These are phyloP conservation scores for Tetradesmus obliquus DNA, from an alignment of 139 green algal species.

Conservation along the genomic window DNA sequence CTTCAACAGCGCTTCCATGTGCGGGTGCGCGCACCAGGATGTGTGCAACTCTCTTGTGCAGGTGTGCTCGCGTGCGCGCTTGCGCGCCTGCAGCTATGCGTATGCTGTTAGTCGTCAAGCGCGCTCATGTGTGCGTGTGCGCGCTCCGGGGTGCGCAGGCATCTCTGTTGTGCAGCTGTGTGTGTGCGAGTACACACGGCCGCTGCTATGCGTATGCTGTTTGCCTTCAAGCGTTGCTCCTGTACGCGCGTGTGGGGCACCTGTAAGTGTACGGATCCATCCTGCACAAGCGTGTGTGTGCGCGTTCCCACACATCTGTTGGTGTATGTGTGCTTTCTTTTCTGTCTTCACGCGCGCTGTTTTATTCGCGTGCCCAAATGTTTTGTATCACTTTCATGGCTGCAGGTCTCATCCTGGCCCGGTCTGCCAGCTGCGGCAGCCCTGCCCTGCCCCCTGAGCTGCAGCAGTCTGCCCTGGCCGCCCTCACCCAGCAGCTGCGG, in stretches of 20 bases:
- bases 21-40: neutral
- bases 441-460: neutral
- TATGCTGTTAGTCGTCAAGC: too few relatives aligned
- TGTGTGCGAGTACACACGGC: neutral
- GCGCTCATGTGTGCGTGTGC: too few relatives aligned
- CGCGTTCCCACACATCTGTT: too few relatives aligned
- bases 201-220: too few relatives aligned
- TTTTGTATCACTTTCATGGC: neutral
- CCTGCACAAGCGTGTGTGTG: too few relatives aligned
- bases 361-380: too few relatives aligned
- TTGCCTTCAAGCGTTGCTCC: too few relatives aligned
- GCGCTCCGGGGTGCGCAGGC: neutral
- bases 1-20: neutral
- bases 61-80: neutral
- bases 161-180: neutral
- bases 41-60: neutral
- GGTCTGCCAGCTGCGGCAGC: neutral
- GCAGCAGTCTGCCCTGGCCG: neutral
- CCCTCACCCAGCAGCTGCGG: conserved; percentile 1
- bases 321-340: too few relatives aligned
- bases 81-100: too few relatives aligned
- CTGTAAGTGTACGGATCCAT: too few relatives aligned
- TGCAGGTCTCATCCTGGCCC: conserved; percentile 22
- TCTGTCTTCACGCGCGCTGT: too few relatives aligned
- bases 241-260: too few relatives aligned